Evolutionary conservation across 78 protist genomes (phyloP), one percentile per base, ranked within the genome.

Genomic region (Dictyostelium purpureum): DNA sequence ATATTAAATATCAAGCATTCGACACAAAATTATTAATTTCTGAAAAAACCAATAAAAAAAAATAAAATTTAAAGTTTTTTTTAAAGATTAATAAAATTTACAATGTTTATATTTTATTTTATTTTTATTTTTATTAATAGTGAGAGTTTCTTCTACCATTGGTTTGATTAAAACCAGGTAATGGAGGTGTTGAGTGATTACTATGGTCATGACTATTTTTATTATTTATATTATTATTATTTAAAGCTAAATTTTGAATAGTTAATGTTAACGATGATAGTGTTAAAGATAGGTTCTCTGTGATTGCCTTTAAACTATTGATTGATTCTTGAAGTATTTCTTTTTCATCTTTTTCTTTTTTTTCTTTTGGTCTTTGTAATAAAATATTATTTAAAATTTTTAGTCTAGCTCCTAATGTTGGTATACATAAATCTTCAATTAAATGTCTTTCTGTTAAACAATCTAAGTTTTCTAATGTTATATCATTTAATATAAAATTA

Each of bases 401-500:
- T 77, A 87, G 14, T 67, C 93, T 45, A 11, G 93, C 80, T n/a
- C 93, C 93, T 1, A 87, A n/a, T 35, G 93, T 87, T 9, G 93
- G 73, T 14, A 87, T 87, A 7, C 57, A 35, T 12, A 87, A 19
- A 42, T 82, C 90, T 33, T 78, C 75, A 5, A 66, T 52, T 45
- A 87, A 28, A 54, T 87, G 93, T 26, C 74, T 45, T 74, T 87
- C 93, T 14, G 93, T 87, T 11, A 87, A 45, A 35, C 26, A 87
- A 1, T 56, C 80, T 63, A 87, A 74, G 19, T 37, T 35, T 33
- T 77, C 87, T 18, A 78, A 16, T 11, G 77, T 69, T 7, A 87
- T 87, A 31, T 49, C 93, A 67, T 87, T 77, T 35, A 21, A 26
- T 6, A 87, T 56, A 69, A 87, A 87, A 43, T 87, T 49, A 28